Conservation (phyloP, 108 stramenopile genomes). For the Pseudonitzschia delicatissima region DNA sequence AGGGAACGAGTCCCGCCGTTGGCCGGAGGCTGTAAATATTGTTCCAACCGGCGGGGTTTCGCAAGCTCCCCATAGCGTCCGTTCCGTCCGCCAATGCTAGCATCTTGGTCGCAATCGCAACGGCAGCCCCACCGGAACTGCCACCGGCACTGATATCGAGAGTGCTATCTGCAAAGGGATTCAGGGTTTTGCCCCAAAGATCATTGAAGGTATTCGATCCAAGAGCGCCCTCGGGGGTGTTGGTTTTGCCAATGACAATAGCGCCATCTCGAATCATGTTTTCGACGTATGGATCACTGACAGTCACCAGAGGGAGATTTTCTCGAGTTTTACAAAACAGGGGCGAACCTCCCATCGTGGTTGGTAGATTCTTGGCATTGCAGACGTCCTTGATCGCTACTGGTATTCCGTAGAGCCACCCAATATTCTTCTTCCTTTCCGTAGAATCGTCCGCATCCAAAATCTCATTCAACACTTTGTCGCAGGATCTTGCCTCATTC, state of each 20-base stretch:
- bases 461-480: slow-evolving; percentile 1
- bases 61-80: slow-evolving; percentile 59
- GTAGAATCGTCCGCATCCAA: not conserved
- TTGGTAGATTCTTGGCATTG: slow-evolving; percentile 42
- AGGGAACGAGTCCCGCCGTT: slow-evolving; percentile 41
- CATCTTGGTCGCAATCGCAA: slow-evolving; percentile 47
- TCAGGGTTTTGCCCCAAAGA: slow-evolving; percentile 43
- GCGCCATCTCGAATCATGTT: slow-evolving; percentile 58
- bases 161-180: slow-evolving; percentile 36
- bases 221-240: slow-evolving; percentile 91
- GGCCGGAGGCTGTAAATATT: slow-evolving; percentile 55
- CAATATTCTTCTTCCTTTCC: not conserved
- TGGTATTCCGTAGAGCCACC: slow-evolving; percentile 61
- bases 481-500: slow-evolving; percentile 36
- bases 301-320: not conserved
- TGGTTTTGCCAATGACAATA: slow-evolving; percentile 85
- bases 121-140: slow-evolving; percentile 57
- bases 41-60: slow-evolving; percentile 69
- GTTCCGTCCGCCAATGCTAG: slow-evolving; percentile 47
- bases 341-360: slow-evolving; percentile 50
- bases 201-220: slow-evolving; percentile 70
- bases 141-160: slow-evolving; percentile 39
- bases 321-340: slow-evolving; percentile 13
- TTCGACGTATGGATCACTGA: slow-evolving; percentile 40
- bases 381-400: slow-evolving; percentile 58